Base-by-base conservation (phyloP, 495 filamentous ascomycete genomes). In the Neurospora sp. region DNA sequence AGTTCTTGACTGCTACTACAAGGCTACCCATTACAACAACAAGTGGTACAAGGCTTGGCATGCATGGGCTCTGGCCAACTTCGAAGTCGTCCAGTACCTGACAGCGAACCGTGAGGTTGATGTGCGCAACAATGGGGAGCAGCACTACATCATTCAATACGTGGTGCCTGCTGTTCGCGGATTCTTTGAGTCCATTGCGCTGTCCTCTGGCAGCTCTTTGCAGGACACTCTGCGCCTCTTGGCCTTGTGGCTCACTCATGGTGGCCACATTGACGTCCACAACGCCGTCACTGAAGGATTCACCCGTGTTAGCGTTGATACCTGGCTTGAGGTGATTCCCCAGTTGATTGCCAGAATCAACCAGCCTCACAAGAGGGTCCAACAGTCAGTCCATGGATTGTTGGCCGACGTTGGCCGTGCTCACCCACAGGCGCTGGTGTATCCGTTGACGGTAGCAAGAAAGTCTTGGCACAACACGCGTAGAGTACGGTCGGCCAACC, bases 1-100 rank as follows among this genome's bases (percentile, higher is more conserved):
- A 9, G 92, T 98, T 65, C 86, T 99, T 27, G 85, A 88, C 42
- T 93, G 96, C 9, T 99, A 98, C 81, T 88, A 89, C 20, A 91
- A 93, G 69, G 96, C 96, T 9, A 98, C 96, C 0, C 89, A 92
- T 35, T 97, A 96, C 82, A 93, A 98, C 75, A 89, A 91, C 65
- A 90, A 91, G 71, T 99, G 94, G 86, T 98, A 99, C 82, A 99
- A 98, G 82, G 96, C 96, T 22, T 99, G 96, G 96, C 96, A 99
- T 80, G 90, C 96, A 4, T 99, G 96, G 96, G 96, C 96, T n/a
- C 83, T 98, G 53, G 96, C 96, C 20, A 99, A 99, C 80, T 99
- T 98, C 77, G 95, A 99, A 80, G 94, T 98, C 48, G 94, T 98
- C 37, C 97, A 93, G 71, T 88, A 91, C 3, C 86, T 95, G 72